Evolutionary conservation across 805 yeast genomes (phyloP).

Genomic region (Sungouiozyma intestinalis): DNA sequence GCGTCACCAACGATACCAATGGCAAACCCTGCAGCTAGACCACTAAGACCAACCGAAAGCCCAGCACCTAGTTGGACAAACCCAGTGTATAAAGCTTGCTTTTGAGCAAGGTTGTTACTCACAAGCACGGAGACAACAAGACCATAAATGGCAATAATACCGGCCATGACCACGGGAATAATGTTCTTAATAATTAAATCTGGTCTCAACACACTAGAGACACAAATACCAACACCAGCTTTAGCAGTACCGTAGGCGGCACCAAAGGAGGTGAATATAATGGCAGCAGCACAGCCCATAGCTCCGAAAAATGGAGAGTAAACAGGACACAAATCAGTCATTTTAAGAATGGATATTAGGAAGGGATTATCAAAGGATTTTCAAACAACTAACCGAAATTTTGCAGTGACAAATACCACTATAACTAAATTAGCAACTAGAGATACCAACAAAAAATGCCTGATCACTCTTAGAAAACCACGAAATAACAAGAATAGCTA

Average conservation of each 20-base stretch:
- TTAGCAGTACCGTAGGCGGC: slow-evolving; percentile 99
- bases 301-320: slow-evolving; percentile 93
- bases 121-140: slow-evolving; percentile 92
- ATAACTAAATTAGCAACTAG: neutral
- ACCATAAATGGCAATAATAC: slow-evolving; percentile 98
- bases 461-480: neutral
- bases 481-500: too few species aligned
- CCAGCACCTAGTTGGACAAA: slow-evolving; percentile 98
- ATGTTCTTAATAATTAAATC: slow-evolving; percentile 87
- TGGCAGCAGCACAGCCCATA: slow-evolving; percentile 98
- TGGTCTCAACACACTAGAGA: slow-evolving; percentile 95
- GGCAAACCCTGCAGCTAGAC: slow-evolving; percentile 98
- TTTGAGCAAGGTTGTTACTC: slow-evolving; percentile 78
- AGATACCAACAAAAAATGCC: neutral
- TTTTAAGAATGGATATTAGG: slow-evolving; percentile 2
- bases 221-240: slow-evolving; percentile 98
- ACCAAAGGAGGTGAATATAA: slow-evolving; percentile 97
- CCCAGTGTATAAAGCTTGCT: slow-evolving; percentile 91
- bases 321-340: slow-evolving; percentile 33
- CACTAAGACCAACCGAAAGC: slow-evolving; percentile 91
- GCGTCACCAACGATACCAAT: slow-evolving; percentile 99
- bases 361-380: neutral
- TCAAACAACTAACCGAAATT: too few species aligned
- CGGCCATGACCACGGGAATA: slow-evolving; percentile 98
- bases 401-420: neutral